Conservation (phyloP, 2,329 filamentous ascomycete species). For the Talaromyces verruculosus region DNA sequence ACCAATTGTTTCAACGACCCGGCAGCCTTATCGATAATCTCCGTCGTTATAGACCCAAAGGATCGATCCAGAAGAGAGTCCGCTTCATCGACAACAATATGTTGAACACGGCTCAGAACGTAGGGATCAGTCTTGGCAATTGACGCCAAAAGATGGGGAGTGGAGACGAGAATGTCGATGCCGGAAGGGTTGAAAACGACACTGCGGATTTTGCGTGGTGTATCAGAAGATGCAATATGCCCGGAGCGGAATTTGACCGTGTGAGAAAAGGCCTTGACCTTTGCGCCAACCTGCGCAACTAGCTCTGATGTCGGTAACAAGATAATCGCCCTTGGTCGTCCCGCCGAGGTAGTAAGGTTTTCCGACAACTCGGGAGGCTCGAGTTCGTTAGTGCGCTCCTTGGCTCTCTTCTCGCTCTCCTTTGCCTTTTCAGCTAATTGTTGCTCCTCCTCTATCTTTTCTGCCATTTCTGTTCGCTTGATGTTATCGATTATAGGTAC, state of each 20-base stretch:
- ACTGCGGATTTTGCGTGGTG: slow-evolving; percentile 75
- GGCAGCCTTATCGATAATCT: slow-evolving; percentile 75
- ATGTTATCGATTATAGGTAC: slow-evolving; percentile 80
- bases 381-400: slow-evolving; percentile 62
- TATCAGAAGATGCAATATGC: slow-evolving; percentile 74
- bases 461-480: slow-evolving; percentile 69
- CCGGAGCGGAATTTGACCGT: slow-evolving; percentile 82
- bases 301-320: slow-evolving; percentile 91
- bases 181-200: slow-evolving; percentile 77
- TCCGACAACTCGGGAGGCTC: slow-evolving; percentile 58
- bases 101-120: slow-evolving; percentile 83
- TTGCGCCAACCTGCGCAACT: slow-evolving; percentile 77
- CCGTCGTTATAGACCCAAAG: slow-evolving; percentile 78
- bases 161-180: slow-evolving; percentile 82
- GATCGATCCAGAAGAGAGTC: slow-evolving; percentile 94
- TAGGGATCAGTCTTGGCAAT: slow-evolving; percentile 90
- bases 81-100: slow-evolving; percentile 91
- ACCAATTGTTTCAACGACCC: slow-evolving; percentile 84
- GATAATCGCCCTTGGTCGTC: slow-evolving; percentile 78
- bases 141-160: slow-evolving; percentile 83
- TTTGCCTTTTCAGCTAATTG: slow-evolving; percentile 57
- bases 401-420: slow-evolving; percentile 51
- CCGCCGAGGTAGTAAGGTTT: slow-evolving; percentile 65
- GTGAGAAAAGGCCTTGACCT: slow-evolving; percentile 82
- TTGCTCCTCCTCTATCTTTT: slow-evolving; percentile 60